Base-by-base conservation (phyloP, 1,284 basidiomycete genomes). In the Apiotrichum akiyoshidainum region DNA sequence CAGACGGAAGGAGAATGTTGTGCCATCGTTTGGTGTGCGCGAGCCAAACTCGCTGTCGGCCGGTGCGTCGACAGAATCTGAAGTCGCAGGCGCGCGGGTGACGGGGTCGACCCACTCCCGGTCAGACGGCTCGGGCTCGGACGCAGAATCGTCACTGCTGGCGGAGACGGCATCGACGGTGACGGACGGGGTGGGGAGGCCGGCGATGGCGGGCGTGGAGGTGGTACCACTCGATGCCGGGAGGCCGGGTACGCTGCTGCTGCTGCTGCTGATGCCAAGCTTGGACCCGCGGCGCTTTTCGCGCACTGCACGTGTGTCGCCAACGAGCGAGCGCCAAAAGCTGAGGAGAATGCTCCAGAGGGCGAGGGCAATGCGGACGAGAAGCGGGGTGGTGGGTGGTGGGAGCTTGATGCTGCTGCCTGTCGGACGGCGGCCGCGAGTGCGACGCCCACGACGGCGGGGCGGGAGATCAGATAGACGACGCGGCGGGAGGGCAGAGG, bases 251-350 rank as follows among this genome's bases (percentile, higher is more conserved):
- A 44, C 12, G 12, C 9, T n/a, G 42, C 37, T 41, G 49, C 39
- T 14, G 42, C 17, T 19, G 17, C 16, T 8, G 5, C 39, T 17
- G 39, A 16, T 5, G 14, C 19, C 42, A 2, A 33, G 40, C 34
- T 31, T 39, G 31, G 26, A 26, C 21, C 31, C 26, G 34, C 51
- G 46, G 17, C 49, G 46, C 13, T 40, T 21, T 26, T 47, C 40
- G 37, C 62, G 58, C 14, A 60, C 70, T 12, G 75, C 72, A 19
- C 75, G 59, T 2, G 72, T 76, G 61, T 76, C 72, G 21, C 73
- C 75, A 1, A 76, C 75, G n/a, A 76, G 60, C 33, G 65, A 65
- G 46, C 65, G 54, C 75, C 75, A 76, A 55, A 76, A 72, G 13
- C 69, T 59, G 1, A 76, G 54, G 6, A 76, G 57, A 37, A 76